Evolutionary conservation across 495 filamentous ascomycete species (phyloP), one percentile per base, ranked within the genome.

Genomic region (Penicillium nucicola): DNA sequence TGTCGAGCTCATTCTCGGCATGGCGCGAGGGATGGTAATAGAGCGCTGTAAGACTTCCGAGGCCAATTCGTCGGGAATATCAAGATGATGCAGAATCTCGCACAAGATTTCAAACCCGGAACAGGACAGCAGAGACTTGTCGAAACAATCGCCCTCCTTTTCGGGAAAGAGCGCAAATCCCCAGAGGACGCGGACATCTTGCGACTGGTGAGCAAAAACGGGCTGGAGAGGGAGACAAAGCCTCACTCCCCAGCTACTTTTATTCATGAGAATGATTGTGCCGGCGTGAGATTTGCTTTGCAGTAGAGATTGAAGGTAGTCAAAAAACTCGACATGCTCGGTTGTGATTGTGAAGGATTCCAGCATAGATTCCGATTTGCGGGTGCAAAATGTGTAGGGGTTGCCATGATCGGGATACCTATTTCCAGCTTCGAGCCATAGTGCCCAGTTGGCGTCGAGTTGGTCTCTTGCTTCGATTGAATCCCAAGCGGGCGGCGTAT

Each of bases 311-410:
- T 46, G 41, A 7, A 67, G 33, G 18, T 47, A 39, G 0, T 54
- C 34, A 18, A 68, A 40, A 41, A 70, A 58, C 8, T 47, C 47
- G 3, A 50, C 33, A 19, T 57, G 44, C 17, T 56, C 62, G 22
- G 66, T 61, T 2, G 70, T 74, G n/a, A 69, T 57, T 20, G 70
- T 74, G 49, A 71, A 70, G 12, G 67, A 68, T 18, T 62, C 61
- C 53, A 70, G 55, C 9, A 56, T 58, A 3, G 61, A 64, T 39
- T 73, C 61, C 3, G 41, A 15, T 17, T 52, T 40, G 10, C 60
- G 55, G 2, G 62, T 57, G 41, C 54, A 64, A 60, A 72, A 74
- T 40, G 55, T 65, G 7, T 60, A 52, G 1, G 70, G 69, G 32
- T 71, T 62, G 17, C 70, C 70, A 20, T 69, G 62, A 5, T 33